These are phyloP conservation scores for Lentinula guzmanii DNA, from an alignment of 768 basidiomycete species.

Conservation along the genomic window DNA sequence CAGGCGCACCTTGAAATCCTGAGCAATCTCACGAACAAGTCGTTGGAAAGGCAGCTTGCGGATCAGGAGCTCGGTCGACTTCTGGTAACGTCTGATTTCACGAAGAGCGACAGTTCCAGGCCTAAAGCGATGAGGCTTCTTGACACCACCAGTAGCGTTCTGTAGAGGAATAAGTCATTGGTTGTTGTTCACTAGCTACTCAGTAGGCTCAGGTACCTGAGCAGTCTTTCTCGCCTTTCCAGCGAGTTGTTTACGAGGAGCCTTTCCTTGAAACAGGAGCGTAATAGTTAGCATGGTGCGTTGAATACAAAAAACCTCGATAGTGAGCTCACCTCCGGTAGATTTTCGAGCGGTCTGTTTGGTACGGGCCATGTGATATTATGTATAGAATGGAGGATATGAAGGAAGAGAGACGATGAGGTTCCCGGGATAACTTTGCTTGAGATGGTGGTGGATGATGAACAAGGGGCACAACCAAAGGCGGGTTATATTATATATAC, in stretches of 20 bases:
- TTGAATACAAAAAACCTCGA: not conserved
- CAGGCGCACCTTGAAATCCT: slow-evolving; percentile 63
- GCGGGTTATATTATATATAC: slow-evolving; percentile 11
- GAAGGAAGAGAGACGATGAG: not conserved
- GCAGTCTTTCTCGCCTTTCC: slow-evolving; percentile 59
- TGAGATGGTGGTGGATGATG: slow-evolving; percentile 18
- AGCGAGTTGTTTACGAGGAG: slow-evolving; percentile 56
- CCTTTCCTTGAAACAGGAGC: slow-evolving; percentile 36
- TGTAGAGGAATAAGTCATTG: slow-evolving; percentile 15
- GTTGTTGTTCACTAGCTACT: not conserved
- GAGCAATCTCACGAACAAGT: slow-evolving; percentile 74
- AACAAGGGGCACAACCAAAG: slow-evolving; percentile 19
- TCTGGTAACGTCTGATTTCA: slow-evolving; percentile 65
- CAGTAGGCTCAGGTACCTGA: slow-evolving; percentile 21
- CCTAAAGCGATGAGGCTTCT: slow-evolving; percentile 80
- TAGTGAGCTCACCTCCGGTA: slow-evolving; percentile 49
- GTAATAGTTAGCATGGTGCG: not conserved
- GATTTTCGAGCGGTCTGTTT: slow-evolving; percentile 77
- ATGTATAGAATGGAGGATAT: slow-evolving; percentile 4
- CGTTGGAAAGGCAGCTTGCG: slow-evolving; percentile 67
- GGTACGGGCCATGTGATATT: slow-evolving; percentile 55
- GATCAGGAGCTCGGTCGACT: slow-evolving; percentile 59
- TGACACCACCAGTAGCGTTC: slow-evolving; percentile 59
- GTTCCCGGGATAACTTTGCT: slow-evolving; percentile 6
- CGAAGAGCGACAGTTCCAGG: slow-evolving; percentile 75